These are phyloP conservation scores for Coniochaeta hoffmannii DNA, from an alignment of 2,329 filamentous ascomycete species.

Conservation along the genomic window DNA sequence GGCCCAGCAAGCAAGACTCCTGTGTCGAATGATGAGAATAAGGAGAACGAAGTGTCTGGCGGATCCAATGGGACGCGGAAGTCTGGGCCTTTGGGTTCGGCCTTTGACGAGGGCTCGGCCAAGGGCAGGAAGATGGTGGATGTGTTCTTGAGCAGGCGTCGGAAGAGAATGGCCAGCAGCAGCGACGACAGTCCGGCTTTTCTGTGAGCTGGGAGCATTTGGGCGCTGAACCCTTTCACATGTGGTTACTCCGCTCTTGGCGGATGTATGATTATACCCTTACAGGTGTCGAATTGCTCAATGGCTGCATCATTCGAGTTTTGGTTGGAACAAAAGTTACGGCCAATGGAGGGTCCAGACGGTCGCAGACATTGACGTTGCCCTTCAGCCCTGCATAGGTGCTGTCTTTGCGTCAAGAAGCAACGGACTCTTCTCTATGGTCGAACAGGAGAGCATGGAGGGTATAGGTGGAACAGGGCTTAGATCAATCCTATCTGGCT, in stretches of 20 bases:
- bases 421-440: not conserved
- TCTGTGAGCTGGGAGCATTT: not conserved
- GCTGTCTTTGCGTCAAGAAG: not conserved
- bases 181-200: not conserved
- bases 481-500: not conserved
- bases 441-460: not conserved
- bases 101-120: slow-evolving; percentile 24
- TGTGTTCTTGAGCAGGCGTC: slow-evolving; percentile 42
- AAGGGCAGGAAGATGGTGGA: slow-evolving; percentile 48
- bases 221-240: not conserved
- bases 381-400: not conserved
- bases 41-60: not conserved
- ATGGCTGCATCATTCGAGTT: not conserved
- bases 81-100: not conserved
- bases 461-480: not conserved
- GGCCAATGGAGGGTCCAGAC: not conserved
- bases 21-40: slow-evolving; percentile 1
- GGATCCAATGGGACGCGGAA: not conserved
- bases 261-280: not conserved
- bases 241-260: not conserved
- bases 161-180: slow-evolving; percentile 31
- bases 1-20: slow-evolving; percentile 7
- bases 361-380: not conserved
- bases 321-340: not conserved
- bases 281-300: not conserved